These are phyloP conservation scores for Exophiala aquamarina DNA, from an alignment of 2,329 filamentous ascomycete genomes.

Conservation along the genomic window DNA sequence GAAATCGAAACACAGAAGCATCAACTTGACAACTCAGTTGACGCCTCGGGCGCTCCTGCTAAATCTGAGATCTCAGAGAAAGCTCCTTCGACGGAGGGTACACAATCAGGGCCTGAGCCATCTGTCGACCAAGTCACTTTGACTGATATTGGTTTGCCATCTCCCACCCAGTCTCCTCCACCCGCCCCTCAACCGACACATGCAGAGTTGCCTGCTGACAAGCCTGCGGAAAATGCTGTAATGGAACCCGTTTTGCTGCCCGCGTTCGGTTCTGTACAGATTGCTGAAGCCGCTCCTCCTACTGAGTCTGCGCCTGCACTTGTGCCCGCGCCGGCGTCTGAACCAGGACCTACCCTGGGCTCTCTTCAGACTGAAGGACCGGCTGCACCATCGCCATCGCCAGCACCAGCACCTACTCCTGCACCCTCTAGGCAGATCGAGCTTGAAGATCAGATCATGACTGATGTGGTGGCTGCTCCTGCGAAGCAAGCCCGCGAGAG, in stretches of 20 bases:
- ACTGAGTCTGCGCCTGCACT: neutral
- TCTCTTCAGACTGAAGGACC: constrained; percentile 21
- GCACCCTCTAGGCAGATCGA: constrained; percentile 18
- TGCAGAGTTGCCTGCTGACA: constrained; percentile 11
- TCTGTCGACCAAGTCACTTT: constrained; percentile 5
- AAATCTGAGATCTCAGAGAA: constrained; percentile 10
- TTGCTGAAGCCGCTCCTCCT: neutral
- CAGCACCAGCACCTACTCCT: constrained; percentile 22
- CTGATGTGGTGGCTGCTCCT: constrained; percentile 51
- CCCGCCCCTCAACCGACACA: constrained; percentile 36
- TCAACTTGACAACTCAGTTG: constrained; percentile 26
- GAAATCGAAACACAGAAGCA: constrained; percentile 29
- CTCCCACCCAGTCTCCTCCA: constrained; percentile 27
- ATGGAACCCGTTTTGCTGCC: constrained; percentile 14
- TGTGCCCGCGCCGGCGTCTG: neutral
- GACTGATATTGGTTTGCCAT: constrained; percentile 20
- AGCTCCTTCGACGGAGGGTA: neutral
- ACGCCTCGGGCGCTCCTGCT: constrained; percentile 4
- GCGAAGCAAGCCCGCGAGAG: constrained; percentile 71
- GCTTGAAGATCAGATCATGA: constrained; percentile 51
- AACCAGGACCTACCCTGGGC: neutral
- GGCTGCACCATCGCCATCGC: constrained; percentile 21
- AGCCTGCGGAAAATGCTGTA: constrained; percentile 15
- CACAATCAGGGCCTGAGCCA: neutral
- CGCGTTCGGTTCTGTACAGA: constrained; percentile 12